Evolutionary conservation across 1,284 basidiomycete genomes (phyloP).

Genomic region (Lentinus polychrous): DNA sequence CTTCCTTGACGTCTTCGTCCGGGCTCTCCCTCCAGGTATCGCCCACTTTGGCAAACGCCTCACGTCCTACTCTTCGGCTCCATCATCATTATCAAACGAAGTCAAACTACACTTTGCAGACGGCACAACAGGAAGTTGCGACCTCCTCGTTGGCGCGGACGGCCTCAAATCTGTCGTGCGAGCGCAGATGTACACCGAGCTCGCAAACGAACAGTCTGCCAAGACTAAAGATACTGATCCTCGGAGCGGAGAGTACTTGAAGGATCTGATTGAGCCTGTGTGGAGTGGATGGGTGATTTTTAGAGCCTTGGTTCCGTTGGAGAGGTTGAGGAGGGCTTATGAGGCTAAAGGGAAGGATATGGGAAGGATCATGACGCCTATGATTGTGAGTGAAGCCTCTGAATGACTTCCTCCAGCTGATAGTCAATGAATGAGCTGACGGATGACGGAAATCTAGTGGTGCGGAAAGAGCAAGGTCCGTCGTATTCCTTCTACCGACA

Average conservation of each 20-base stretch:
- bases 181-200: slow-evolving; percentile 25
- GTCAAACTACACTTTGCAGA: slow-evolving; percentile 27
- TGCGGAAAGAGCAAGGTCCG: slow-evolving; percentile 20
- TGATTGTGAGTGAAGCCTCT: slow-evolving; percentile 23
- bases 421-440: too few relatives aligned
- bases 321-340: slow-evolving; percentile 1
- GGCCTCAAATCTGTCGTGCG: slow-evolving; percentile 46
- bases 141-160: slow-evolving; percentile 40
- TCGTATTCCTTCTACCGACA: background rate
- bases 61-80: slow-evolving; percentile 12
- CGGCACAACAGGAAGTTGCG: slow-evolving; percentile 29
- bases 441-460: too few relatives aligned
- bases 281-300: slow-evolving; percentile 31
- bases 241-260: slow-evolving; percentile 1
- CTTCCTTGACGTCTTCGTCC: slow-evolving; percentile 38
- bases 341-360: slow-evolving; percentile 9
- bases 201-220: background rate
- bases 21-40: slow-evolving; percentile 30
- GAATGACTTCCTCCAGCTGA: background rate
- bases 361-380: slow-evolving; percentile 21
- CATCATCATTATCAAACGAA: background rate
- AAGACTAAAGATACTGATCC: slow-evolving; percentile 3
- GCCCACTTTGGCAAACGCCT: slow-evolving; percentile 37
- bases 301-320: slow-evolving; percentile 27
- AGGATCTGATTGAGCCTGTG: slow-evolving; percentile 23